Conservation (phyloP, 768 basidiomycete species). For the Pisolithus microcarpus region DNA sequence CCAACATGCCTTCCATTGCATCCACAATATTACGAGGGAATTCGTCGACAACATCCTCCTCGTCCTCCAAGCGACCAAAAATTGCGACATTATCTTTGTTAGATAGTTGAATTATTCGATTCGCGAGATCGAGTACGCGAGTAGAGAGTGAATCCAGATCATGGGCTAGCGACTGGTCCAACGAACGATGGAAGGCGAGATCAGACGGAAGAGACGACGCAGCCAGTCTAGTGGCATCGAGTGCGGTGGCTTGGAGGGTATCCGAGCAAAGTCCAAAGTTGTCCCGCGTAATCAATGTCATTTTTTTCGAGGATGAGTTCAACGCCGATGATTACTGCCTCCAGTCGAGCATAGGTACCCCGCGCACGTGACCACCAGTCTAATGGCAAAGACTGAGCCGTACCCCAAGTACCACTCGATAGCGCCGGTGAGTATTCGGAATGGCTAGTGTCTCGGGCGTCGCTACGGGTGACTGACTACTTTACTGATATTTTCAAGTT, state of each 20-base stretch:
- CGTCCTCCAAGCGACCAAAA: conserved; percentile 40
- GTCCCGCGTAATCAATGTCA: conserved; percentile 12
- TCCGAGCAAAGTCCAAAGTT: conserved; percentile 50
- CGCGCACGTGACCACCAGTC: neutral
- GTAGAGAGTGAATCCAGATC: conserved; percentile 65
- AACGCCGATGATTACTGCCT: neutral
- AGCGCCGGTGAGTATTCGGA: too few relatives aligned
- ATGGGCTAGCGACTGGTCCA: conserved; percentile 62
- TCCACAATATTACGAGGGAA: conserved; percentile 78
- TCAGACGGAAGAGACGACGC: conserved; percentile 59
- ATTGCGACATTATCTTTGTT: conserved; percentile 34
- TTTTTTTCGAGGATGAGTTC: neutral
- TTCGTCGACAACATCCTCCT: conserved; percentile 81
- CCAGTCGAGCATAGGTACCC: neutral
- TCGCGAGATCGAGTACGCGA: conserved; percentile 59
- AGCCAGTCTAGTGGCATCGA: conserved; percentile 57
- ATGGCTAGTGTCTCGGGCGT: too few relatives aligned
- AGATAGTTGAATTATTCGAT: conserved; percentile 51
- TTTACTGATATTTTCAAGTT: too few relatives aligned
- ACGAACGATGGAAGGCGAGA: conserved; percentile 82
- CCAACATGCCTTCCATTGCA: conserved; percentile 76
- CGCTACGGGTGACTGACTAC: too few relatives aligned
- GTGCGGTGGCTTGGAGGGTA: conserved; percentile 50
- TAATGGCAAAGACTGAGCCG: too few relatives aligned
- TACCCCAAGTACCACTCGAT: too few relatives aligned